A percentile compares a stretch with the other conserved stretches of the same genome.
These are phyloP conservation scores for Madurella mycetomatis DNA, from an alignment of 2,329 filamentous ascomycete genomes.

Conservation along the genomic window DNA sequence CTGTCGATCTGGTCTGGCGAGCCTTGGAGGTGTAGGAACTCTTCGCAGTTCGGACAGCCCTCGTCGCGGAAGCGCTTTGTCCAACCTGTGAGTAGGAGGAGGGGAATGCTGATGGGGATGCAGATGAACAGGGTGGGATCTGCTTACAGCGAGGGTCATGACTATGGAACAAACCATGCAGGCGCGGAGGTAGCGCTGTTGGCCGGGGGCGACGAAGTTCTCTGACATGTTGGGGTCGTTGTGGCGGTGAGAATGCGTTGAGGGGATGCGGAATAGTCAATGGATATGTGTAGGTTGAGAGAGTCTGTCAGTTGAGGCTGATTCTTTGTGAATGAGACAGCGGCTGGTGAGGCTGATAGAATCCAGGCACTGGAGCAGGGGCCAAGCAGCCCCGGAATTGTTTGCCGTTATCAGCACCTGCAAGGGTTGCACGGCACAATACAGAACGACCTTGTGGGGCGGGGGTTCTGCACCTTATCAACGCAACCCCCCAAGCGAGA, in stretches of 20 bases:
- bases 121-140: not conserved
- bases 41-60: conserved; percentile 96
- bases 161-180: conserved; percentile 99
- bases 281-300: not conserved
- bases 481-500: not conserved
- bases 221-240: conserved; percentile 37
- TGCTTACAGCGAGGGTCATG: conserved; percentile 67
- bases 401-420: not conserved
- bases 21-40: conserved; percentile 77
- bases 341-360: not conserved
- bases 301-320: not conserved
- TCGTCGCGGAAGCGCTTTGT: conserved; percentile 73
- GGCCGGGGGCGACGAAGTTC: conserved; percentile 67
- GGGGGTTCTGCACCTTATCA: not conserved
- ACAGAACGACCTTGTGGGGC: not conserved
- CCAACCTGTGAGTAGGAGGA: conserved; percentile 14
- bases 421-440: conserved; percentile 20
- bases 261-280: not conserved
- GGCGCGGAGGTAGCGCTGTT: conserved; percentile 83
- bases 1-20: conserved; percentile 78
- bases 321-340: conserved; percentile 3
- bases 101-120: not conserved
- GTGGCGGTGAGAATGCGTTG: conserved; percentile 2
- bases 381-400: not conserved
- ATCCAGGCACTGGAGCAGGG: not conserved